A percentile compares a stretch with the other conserved stretches of the same genome.
Conservation (phyloP, 140 eudicot species). For the Flaveria floridana region DNA sequence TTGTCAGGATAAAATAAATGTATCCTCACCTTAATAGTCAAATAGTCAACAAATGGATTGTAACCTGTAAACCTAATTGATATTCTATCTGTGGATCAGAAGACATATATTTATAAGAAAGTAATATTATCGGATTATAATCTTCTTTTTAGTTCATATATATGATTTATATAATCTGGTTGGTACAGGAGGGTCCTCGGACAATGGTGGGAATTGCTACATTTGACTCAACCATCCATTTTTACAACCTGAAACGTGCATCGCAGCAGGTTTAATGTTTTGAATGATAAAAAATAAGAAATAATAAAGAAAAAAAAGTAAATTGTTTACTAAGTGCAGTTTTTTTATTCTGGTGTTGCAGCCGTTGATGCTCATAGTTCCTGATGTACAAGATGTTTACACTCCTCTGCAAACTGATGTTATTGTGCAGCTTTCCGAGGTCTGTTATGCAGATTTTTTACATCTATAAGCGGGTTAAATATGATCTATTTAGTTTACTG, state of each 20-base stretch:
- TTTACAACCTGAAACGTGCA: constrained; percentile 96
- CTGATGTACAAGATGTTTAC: constrained; percentile 71
- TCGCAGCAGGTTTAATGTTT: constrained; percentile 69
- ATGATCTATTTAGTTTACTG: constrained; percentile 3
- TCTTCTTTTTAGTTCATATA: not conserved
- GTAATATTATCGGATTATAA: constrained; percentile 13
- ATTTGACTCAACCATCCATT: constrained; percentile 93
- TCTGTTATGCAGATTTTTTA: constrained; percentile 32
- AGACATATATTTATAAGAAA: not conserved
- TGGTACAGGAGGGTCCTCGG: constrained; percentile 89
- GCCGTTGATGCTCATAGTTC: constrained; percentile 86
- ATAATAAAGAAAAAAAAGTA: constrained; percentile 15
- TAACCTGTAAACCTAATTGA: not conserved
- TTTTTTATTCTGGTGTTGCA: constrained; percentile 37
- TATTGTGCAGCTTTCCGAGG: constrained; percentile 92
- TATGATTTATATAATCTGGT: constrained; percentile 26
- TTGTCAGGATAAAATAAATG: not conserved
- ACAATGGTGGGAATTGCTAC: constrained; percentile 98
- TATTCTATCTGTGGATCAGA: not conserved
- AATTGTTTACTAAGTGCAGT: constrained; percentile 14
- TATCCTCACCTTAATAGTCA: not conserved
- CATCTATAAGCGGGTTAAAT: constrained; percentile 4
- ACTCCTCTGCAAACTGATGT: constrained; percentile 69
- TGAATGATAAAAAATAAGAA: not conserved
- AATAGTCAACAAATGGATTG: not conserved